Evolutionary conservation across 1,139 yeast species (phyloP), one percentile per base, ranked within the genome.

Genomic region (Hyphopichia burtonii): DNA sequence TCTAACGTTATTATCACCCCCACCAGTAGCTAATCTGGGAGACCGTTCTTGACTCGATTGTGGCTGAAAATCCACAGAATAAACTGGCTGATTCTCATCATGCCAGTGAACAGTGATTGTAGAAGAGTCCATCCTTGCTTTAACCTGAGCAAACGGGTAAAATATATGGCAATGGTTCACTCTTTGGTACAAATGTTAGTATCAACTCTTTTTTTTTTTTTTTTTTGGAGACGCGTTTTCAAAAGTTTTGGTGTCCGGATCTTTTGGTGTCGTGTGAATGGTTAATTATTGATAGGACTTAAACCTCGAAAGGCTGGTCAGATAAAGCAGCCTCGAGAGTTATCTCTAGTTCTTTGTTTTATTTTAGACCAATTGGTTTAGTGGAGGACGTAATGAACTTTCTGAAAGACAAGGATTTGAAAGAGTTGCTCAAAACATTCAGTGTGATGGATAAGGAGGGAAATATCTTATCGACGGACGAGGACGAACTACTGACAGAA

Each of bases 1-100:
- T 41, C 98, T 72, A 12, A 90, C 83, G 54, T 87, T 87, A 57
- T 87, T 88, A 59, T 93, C 99, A 33, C 98, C 98, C 14, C 99
- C 99, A 0, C 90, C 96, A 0, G 98, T 93, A 3, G 83, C 93
- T 33, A 93, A 66, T 36, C 93, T 72, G 12, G 55, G 56, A 4
- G 71, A 57, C 4, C 54, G 45, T 32, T 45, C 8, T 8, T 28
- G 32, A 18, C 17, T 17, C 41, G 19, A 54, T 58, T 38, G 52
- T 44, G 88, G 88, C 61, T 90, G 96, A 61, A 89, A 85, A 47
- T 83, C 82, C 1, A 87, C 82, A 22, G 91, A 78, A 61, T 91
- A 94, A 4, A 93, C 86, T 0, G 99, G 96, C 58, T 80, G 82
- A 50, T 75, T 80, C 44, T 83, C 87, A 47, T 83, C 82, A 58